Conservation (phyloP, 768 basidiomycete genomes). For the Russula brevipes region DNA sequence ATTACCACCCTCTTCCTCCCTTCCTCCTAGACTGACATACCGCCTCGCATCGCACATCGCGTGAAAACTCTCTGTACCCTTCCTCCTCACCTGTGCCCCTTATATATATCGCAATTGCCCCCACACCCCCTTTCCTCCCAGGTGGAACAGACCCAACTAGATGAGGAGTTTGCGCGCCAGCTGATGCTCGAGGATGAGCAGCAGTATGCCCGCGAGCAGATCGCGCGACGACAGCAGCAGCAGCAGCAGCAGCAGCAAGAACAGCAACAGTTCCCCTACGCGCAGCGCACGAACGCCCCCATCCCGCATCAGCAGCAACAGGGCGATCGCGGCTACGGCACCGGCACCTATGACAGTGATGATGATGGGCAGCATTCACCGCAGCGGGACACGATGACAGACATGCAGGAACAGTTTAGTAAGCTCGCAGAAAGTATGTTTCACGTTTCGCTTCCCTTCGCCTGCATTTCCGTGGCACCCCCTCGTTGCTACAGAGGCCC, state of each 20-base stretch:
- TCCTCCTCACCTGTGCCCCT: too few species aligned
- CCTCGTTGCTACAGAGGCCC: background rate
- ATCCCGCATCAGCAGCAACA: background rate
- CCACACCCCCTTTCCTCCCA: background rate
- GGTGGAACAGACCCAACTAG: slow-evolving; percentile 62
- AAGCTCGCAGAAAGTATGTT: slow-evolving; percentile 74
- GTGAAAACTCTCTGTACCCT: background rate
- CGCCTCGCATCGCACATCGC: background rate
- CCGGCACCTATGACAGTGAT: background rate
- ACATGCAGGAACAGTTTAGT: slow-evolving; percentile 69
- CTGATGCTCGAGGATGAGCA: slow-evolving; percentile 55
- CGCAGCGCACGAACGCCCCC: background rate
- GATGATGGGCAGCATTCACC: slow-evolving; percentile 25
- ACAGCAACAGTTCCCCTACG: slow-evolving; percentile 18
- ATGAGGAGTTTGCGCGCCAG: slow-evolving; percentile 73
- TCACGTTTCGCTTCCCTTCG: background rate
- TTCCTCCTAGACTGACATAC: background rate
- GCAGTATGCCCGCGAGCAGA: slow-evolving; percentile 26
- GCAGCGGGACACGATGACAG: slow-evolving; percentile 52
- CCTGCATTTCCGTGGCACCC: background rate
- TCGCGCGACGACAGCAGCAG: slow-evolving; percentile 19
- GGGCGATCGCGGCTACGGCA: background rate
- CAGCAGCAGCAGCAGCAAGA: slow-evolving; percentile 20
- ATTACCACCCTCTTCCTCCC: background rate
- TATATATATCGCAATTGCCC: background rate